These are phyloP conservation scores for Blastomyces gilchristii DNA, from an alignment of 2,329 filamentous ascomycete species.

Conservation along the genomic window DNA sequence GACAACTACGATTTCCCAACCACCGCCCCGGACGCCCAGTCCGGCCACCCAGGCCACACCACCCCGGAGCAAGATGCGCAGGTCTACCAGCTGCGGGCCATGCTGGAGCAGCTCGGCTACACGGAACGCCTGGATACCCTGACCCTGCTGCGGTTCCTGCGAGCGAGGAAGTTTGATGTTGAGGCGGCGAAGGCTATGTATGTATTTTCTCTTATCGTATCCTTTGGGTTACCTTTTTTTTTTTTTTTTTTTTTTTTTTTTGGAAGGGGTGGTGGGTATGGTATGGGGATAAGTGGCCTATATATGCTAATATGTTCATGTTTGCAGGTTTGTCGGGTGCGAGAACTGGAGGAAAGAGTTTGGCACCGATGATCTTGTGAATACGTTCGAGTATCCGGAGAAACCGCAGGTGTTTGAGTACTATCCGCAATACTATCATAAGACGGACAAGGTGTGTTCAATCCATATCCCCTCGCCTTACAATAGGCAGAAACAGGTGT, in stretches of 20 bases:
- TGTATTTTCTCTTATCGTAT: slow-evolving; percentile 27
- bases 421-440: slow-evolving; percentile 99
- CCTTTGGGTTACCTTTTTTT: neutral
- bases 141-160: slow-evolving; percentile 83
- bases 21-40: slow-evolving; percentile 56
- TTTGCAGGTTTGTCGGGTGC: slow-evolving; percentile 69
- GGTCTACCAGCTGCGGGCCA: slow-evolving; percentile 70
- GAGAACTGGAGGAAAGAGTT: slow-evolving; percentile 88
- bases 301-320: neutral
- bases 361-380: slow-evolving; percentile 69
- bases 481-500: too few species aligned
- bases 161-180: slow-evolving; percentile 92
- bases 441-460: slow-evolving; percentile 46
- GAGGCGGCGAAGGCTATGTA: slow-evolving; percentile 78
- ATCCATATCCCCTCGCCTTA: too few species aligned
- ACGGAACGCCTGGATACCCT: slow-evolving; percentile 81
- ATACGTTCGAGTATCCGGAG: slow-evolving; percentile 77
- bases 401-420: slow-evolving; percentile 74
- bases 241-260: neutral
- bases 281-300: neutral
- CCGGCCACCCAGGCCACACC: slow-evolving; percentile 80
- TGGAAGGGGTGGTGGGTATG: too few species aligned
- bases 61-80: slow-evolving; percentile 80
- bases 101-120: slow-evolving; percentile 75
- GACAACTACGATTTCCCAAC: slow-evolving; percentile 92